Evolutionary conservation across 2,329 filamentous ascomycete species (phyloP), one percentile per base, ranked within the genome.

Genomic region (Tothia fuscella): DNA sequence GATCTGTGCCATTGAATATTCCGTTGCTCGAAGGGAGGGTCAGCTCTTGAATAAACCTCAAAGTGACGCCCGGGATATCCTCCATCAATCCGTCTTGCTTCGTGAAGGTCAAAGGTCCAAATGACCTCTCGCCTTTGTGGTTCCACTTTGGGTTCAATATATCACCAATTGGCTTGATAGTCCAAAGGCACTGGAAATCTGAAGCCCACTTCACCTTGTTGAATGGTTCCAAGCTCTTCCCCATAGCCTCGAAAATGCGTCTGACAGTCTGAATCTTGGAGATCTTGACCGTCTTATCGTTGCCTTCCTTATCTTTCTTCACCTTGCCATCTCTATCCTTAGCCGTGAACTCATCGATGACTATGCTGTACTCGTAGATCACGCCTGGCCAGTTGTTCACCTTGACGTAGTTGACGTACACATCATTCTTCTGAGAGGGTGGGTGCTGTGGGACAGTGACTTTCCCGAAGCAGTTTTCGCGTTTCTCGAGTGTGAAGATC

Each of bases 351-450:
- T 26, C 16, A 19, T 16, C 6, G 22, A 41, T 7, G 3, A 9
- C n/a, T 12, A 41, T 21, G 20, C 21, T 34, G 30, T 44, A 44
- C 21, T 28, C 21, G 22, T 33, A 30, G 4, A 44, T n/a, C 30
- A 20, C 28, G 2, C 7, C 10, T 5, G 42, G 42, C 9, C 20
- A 24, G 5, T 40, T 28, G 22, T 40, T 41, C 2, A 41, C 22
- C 22, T 10, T 28, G n/a, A 44, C 21, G 33, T 44, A 44, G 22
- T 44, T 44, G n/a, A n/a, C n/a, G n/a, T n/a, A n/a, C n/a, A n/a
- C n/a, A n/a, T n/a, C n/a, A n/a, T n/a, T n/a, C n/a, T n/a, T n/a
- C n/a, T n/a, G n/a, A n/a, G n/a, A n/a, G n/a, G n/a, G n/a, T n/a
- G n/a, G n/a, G n/a, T n/a, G n/a, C n/a, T n/a, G n/a, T n/a, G n/a